A percentile compares a stretch with the other conserved stretches of the same genome.
phyloP scores from a whole-genome alignment of 225 moss, liverwort and hornwort species.

The Asterella californica region DNA sequence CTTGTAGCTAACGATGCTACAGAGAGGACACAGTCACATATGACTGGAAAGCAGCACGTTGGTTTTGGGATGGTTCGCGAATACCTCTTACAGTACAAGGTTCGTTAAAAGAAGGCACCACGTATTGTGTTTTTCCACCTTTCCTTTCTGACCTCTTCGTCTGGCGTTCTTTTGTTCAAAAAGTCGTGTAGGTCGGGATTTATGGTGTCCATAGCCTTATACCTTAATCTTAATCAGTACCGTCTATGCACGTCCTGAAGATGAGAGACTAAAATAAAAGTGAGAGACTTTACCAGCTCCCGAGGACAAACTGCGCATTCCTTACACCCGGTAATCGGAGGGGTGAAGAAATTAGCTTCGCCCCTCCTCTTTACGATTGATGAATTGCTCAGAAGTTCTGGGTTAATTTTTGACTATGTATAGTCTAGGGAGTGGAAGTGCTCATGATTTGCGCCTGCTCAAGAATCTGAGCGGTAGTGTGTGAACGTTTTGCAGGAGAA shows the following conservation, averaged over 20 bases:
- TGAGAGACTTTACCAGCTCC: no score
- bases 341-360: no score
- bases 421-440: not conserved
- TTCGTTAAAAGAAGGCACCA: slow-evolving; percentile 10
- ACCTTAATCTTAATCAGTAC: no score
- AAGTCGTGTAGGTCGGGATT: not conserved
- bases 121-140: not conserved
- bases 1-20: slow-evolving; percentile 89
- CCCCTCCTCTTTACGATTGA: no score
- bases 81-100: slow-evolving; percentile 57
- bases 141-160: not conserved
- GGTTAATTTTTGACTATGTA: no score
- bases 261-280: not conserved
- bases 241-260: not conserved
- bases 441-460: not conserved
- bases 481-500: slow-evolving; percentile 29
- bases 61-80: slow-evolving; percentile 88
- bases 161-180: not conserved
- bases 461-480: not conserved
- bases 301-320: no score
- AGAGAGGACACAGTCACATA: slow-evolving; percentile 86
- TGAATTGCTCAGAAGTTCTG: no score
- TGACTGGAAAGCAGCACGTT: slow-evolving; percentile 96
- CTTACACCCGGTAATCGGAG: no score
- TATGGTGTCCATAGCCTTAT: not conserved